phyloP scores from a whole-genome alignment of 371 early-diverging fungal species.

The Entomophthora muscae region DNA sequence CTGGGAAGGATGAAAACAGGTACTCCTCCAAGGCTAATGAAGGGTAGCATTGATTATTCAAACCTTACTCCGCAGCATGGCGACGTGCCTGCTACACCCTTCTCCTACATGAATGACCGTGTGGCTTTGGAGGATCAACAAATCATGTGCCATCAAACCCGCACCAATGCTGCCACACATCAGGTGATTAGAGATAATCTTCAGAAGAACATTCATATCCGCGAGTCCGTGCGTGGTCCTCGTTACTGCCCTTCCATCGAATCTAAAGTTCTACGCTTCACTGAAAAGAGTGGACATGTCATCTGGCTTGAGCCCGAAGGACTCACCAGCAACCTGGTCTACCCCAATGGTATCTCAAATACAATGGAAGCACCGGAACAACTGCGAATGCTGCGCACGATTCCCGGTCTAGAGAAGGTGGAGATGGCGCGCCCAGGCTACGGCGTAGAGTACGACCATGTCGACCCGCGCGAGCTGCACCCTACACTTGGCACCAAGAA shows the following conservation, averaged over 20 bases:
- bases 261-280: slow-evolving; percentile 59
- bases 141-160: slow-evolving; percentile 57
- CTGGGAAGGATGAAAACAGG: slow-evolving; percentile 68
- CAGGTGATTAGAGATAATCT: slow-evolving; percentile 49
- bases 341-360: slow-evolving; percentile 72
- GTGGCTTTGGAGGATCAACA: slow-evolving; percentile 44
- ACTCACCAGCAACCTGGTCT: slow-evolving; percentile 36
- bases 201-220: slow-evolving; percentile 60
- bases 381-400: slow-evolving; percentile 44
- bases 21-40: slow-evolving; percentile 63
- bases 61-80: slow-evolving; percentile 44
- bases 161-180: slow-evolving; percentile 49
- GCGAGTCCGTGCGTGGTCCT: slow-evolving; percentile 72
- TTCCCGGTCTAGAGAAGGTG: slow-evolving; percentile 61
- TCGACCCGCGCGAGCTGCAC: slow-evolving; percentile 64
- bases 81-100: slow-evolving; percentile 55
- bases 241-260: slow-evolving; percentile 73
- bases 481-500: slow-evolving; percentile 64
- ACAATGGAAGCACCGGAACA: slow-evolving; percentile 70
- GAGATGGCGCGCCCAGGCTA: slow-evolving; percentile 55
- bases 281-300: slow-evolving; percentile 38
- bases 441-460: slow-evolving; percentile 75
- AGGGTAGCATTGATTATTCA: slow-evolving; percentile 51
- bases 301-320: slow-evolving; percentile 80
- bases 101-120: slow-evolving; percentile 47